Base-by-base conservation (phyloP, 73 alveolate genomes). In the Paraurostyla sp. region DNA sequence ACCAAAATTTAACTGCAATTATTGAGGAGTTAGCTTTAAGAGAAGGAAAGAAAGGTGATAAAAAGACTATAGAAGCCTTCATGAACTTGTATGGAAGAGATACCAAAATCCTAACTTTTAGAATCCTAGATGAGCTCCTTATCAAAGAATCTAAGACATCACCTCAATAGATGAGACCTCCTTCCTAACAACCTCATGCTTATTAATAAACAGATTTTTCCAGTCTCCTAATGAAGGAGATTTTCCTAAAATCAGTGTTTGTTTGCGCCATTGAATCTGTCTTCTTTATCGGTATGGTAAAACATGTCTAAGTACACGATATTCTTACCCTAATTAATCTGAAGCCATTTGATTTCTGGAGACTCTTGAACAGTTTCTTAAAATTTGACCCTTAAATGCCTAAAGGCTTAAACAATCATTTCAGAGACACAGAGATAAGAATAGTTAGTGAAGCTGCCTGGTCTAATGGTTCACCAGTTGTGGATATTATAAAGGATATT, bases 351-450 rank as follows among this genome's bases (percentile, higher is more conserved):
- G 97, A 92, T 58, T 80, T 83, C 73, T 92, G 97, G 97, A 81
- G 87, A 54, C 41, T 92, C 33, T 57, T 93, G 23, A 90, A 89
- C 60, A 69, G 92, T 30, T 93, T 93, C 84, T 42, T 90, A 30
- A 91, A 91, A 32, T 93, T 93, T 54, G 97, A 93, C 65, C 82
- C 76, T 2, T 63, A 60, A 46, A 90, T 93, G 94, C 97, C 97
- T 7, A 76, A 65, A 18, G 75, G 92, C 7, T 68, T 93, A 20
- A 93, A 45, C 50, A 76, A 76, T 57, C 95, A 90, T 82, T 93
- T 93, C 80, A 83, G 94, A 81, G 95, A 93, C 23, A 63, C 90
- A n/a, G 97, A 93, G 82, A 71, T 63, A 46, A 75, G 81, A 49
- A 93, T 93, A 25, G 90, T 93, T 0, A 36, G 91, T 43, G 93